A percentile compares a stretch with the other conserved stretches of the same genome.
Evolutionary conservation across 2,329 filamentous ascomycete species (phyloP).

Genomic region (Paecilomyces formosus): DNA sequence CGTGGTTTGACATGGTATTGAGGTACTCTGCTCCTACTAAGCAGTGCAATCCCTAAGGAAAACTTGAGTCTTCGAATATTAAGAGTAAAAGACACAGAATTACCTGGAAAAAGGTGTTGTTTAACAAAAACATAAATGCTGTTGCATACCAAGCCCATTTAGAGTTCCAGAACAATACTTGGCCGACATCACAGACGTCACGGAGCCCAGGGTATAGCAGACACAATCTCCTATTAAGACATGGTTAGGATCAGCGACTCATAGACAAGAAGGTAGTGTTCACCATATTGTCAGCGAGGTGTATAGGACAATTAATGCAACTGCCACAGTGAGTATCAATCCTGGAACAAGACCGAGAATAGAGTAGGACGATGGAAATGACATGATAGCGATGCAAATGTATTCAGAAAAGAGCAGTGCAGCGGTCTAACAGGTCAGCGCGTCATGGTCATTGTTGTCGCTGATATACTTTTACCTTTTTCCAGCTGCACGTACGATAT

Average conservation of each 20-base stretch:
- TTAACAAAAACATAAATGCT: conserved; percentile 83
- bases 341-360: conserved; percentile 83
- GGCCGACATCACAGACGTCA: conserved; percentile 92
- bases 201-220: conserved; percentile 82
- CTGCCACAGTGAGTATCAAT: conserved; percentile 71
- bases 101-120: conserved; percentile 85
- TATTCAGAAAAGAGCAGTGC: conserved; percentile 90
- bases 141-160: conserved; percentile 61
- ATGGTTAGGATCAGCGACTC: conserved; percentile 6
- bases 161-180: conserved; percentile 86
- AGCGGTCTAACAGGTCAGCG: conserved; percentile 56
- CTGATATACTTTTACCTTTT: too few relatives aligned
- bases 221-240: conserved; percentile 76
- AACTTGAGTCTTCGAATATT: conserved; percentile 1
- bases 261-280: conserved; percentile 53
- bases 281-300: too few relatives aligned
- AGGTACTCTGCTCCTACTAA: conserved; percentile 79
- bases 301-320: conserved; percentile 82
- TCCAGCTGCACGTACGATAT: conserved; percentile 90
- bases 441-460: conserved; percentile 12
- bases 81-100: neutral
- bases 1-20: conserved; percentile 73
- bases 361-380: conserved; percentile 89
- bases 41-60: conserved; percentile 65
- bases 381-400: conserved; percentile 90